These are phyloP conservation scores for Whalleya microplaca DNA, from an alignment of 2,329 filamentous ascomycete genomes.

Conservation along the genomic window DNA sequence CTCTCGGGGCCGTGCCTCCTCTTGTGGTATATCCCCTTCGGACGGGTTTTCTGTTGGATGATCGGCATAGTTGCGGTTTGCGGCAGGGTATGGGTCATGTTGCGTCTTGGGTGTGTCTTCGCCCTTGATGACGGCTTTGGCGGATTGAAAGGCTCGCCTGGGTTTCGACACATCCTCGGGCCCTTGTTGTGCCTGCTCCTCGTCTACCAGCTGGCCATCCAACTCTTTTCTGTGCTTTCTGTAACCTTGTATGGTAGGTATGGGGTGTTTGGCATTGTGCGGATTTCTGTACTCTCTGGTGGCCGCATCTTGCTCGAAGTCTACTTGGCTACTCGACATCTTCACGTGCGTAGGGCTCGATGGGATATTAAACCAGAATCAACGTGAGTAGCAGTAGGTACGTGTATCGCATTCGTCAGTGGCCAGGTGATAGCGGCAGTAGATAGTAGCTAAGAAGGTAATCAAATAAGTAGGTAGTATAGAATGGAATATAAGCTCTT, in stretches of 20 bases:
- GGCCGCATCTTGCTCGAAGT: slow-evolving; percentile 21
- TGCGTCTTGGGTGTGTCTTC: slow-evolving; percentile 34
- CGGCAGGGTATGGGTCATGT: slow-evolving; percentile 42
- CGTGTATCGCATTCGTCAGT: neutral
- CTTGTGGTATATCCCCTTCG: slow-evolving; percentile 17
- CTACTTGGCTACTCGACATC: slow-evolving; percentile 22
- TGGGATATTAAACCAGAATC: too few relatives aligned
- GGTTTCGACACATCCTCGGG: slow-evolving; percentile 41
- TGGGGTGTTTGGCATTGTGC: slow-evolving; percentile 33
- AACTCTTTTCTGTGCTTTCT: slow-evolving; percentile 50
- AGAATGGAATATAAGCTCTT: too few relatives aligned
- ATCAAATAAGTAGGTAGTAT: too few relatives aligned
- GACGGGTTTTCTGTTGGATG: slow-evolving; percentile 13
- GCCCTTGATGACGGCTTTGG: slow-evolving; percentile 42
- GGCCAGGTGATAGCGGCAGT: neutral
- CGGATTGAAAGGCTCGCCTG: slow-evolving; percentile 40
- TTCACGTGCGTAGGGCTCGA: neutral
- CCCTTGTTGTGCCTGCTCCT: slow-evolving; percentile 38
- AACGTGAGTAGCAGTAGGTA: too few relatives aligned
- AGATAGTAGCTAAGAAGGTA: too few relatives aligned
- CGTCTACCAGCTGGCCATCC: slow-evolving; percentile 43
- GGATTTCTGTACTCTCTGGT: slow-evolving; percentile 26
- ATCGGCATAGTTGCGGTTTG: slow-evolving; percentile 39
- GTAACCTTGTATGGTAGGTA: slow-evolving; percentile 54
- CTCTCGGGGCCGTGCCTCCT: slow-evolving; percentile 20